Evolutionary conservation across 139 green algal genomes (phyloP).

Genomic region (Tetradesmus lagerheimii): DNA sequence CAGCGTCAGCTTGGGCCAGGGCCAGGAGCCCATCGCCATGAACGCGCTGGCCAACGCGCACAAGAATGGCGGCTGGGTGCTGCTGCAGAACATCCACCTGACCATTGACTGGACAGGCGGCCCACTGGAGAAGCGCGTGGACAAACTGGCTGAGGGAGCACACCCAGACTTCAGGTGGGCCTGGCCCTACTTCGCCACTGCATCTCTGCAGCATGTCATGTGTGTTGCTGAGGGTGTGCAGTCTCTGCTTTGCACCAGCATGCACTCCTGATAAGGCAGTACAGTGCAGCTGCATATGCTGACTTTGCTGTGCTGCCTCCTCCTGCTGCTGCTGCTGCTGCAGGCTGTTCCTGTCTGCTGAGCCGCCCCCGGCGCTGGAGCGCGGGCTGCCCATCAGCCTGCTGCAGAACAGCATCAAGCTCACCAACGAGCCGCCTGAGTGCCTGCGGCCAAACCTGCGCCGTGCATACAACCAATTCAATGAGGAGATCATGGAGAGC

Average conservation of each 20-base stretch:
- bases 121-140: conserved; percentile 85
- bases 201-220: too few relatives aligned
- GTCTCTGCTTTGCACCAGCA: neutral
- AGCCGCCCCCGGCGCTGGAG: conserved; percentile 90
- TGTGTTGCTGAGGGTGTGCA: too few relatives aligned
- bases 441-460: conserved; percentile 80
- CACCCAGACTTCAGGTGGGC: conserved; percentile 85
- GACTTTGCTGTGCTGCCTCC: neutral
- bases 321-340: neutral
- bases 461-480: conserved; percentile 87
- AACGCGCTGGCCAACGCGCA: conserved; percentile 81
- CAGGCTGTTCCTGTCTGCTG: conserved; percentile 92
- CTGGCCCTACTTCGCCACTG: too few relatives aligned
- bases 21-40: conserved; percentile 93
- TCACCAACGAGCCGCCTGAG: conserved; percentile 95
- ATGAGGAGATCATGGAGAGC: conserved; percentile 89
- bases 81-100: conserved; percentile 93
- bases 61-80: conserved; percentile 93
- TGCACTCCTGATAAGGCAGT: too few relatives aligned
- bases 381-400: conserved; percentile 86
- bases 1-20: conserved; percentile 88
- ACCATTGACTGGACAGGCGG: conserved; percentile 86
- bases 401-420: conserved; percentile 93
- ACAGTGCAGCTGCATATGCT: neutral
- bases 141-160: conserved; percentile 88